Evolutionary conservation across 768 basidiomycete genomes (phyloP), one percentile per base, ranked within the genome.

Genomic region (Pleurotus djamor): DNA sequence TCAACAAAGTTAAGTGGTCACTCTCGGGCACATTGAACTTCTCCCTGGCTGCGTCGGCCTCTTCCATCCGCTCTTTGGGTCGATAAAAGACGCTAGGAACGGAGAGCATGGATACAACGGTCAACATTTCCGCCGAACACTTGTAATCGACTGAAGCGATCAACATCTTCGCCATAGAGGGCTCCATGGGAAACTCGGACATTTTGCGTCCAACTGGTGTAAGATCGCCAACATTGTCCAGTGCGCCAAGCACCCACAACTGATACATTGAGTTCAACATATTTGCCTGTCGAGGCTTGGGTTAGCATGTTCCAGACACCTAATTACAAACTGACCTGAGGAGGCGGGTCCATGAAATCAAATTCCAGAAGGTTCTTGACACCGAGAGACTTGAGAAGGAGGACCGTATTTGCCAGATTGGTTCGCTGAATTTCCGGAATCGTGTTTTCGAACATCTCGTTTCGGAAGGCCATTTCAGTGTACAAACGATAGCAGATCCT

Each of bases 281-380:
- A 69, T 98, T 98, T 56, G 93, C 92, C 89, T 95, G 63, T 12
- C 5, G 28, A 12, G 0, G 10, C 38, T 5, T 48, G 43, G 62
- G 44, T 59, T 13, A 17, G 33, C 14, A 3, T 16, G 52, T 17
- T 1, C 1, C 35, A 44, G n/a, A 36, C 13, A 44, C 38, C 16
- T 8, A 21, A 32, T 34, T 13, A 44, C 9, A 32, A 50, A 64
- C 72, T 57, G 65, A 89, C 92, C 82, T 96, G 95, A n/a, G 97
- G 97, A 17, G 97, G 97, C n/a, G 97, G 97, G 71, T 99, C 97
- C 97, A 99, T 98, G 70, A 99, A 99, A 74, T 98, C 96, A 68
- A 98, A 99, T 73, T 99, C 96, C 17, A 99, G 82, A 44, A 98
- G 74, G 69, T 98, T 94, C 78, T 97, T 97, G 44, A 99, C 97